phyloP scores from a whole-genome alignment of 179 eudicot species.

The Patellifolia procumbens region DNA sequence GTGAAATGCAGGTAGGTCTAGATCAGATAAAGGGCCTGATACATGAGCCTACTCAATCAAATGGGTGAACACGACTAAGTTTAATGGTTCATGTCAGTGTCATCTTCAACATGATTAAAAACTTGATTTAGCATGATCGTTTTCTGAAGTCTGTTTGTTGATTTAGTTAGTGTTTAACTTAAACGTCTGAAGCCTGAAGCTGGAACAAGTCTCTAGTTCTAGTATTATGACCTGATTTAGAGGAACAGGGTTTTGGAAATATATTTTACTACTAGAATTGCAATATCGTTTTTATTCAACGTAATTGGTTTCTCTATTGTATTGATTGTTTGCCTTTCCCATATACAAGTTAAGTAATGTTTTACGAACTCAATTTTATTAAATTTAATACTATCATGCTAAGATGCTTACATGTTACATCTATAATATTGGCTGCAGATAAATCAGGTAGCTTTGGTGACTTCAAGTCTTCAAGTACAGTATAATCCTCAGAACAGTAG shows the following conservation, averaged over 20 bases:
- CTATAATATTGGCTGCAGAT: slow-evolving; percentile 3
- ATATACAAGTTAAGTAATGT: background rate
- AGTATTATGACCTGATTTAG: background rate
- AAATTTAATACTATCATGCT: background rate
- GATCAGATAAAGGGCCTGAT: no score
- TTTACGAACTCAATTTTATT: background rate
- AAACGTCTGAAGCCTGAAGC: background rate
- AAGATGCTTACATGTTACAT: background rate
- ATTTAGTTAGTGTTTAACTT: background rate
- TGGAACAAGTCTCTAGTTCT: background rate
- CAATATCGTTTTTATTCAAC: background rate
- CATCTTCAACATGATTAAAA: background rate
- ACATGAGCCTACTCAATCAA: background rate
- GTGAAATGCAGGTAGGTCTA: no score
- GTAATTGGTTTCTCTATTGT: background rate
- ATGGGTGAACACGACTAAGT: background rate
- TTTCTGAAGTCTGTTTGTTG: no score
- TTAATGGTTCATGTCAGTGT: background rate
- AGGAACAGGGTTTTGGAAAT: background rate
- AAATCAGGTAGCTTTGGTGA: slow-evolving; percentile 4
- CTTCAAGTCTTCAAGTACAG: background rate
- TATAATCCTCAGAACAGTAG: background rate
- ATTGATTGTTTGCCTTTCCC: background rate
- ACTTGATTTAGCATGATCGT: background rate
- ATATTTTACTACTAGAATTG: background rate